Base-by-base conservation (phyloP, 106 monocot genomes). In the Platanthera guangdongensis region DNA sequence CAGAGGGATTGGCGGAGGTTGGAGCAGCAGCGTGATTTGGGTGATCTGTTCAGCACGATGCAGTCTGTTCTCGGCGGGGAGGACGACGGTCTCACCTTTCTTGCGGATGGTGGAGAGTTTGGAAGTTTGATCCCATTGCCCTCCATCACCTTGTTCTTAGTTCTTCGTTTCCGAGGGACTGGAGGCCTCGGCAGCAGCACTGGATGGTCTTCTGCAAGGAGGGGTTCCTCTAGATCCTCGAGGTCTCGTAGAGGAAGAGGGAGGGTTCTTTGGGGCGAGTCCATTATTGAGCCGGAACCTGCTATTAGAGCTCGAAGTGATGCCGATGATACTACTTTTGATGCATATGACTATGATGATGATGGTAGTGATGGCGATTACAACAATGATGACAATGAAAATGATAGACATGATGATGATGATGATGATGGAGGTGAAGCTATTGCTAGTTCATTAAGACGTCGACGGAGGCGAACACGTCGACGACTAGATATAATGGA, bases 1-100 rank as follows among this genome's bases (percentile, higher is more conserved):
- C 80, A 92, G 74, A 79, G 77, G 8, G 95, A 92, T 39, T 95
- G 95, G 95, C 80, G 87, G 68, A 82, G 92, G 80, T 82, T 95
- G 87, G 92, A 88, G 78, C 84, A 77, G 65, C 84, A 85, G 79
- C 82, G 85, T 7, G 95, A 92, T 69, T 64, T 95, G 25, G 92
- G 85, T 5, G 92, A 95, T 54, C 71, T 93, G 70, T 75, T 95
- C 73, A 90, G 92, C 78, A 85, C 90, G 57, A 81, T 95, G 19
- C 81, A 78, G 30, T 84, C 88, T 8, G 75, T 80, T 0, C 52
- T 87, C 0, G 63, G 63, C 45, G 76, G 67, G 45, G 83, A 82
- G 52, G 84, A 83, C 7, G 81, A 71, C 8, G 80, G 59, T 9
- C 6, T 50, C 4, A 51, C 73, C 18, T 50, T 72, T 72, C 30